Conservation (phyloP, 2,329 filamentous ascomycete species). For the Alternaria arborescens region DNA sequence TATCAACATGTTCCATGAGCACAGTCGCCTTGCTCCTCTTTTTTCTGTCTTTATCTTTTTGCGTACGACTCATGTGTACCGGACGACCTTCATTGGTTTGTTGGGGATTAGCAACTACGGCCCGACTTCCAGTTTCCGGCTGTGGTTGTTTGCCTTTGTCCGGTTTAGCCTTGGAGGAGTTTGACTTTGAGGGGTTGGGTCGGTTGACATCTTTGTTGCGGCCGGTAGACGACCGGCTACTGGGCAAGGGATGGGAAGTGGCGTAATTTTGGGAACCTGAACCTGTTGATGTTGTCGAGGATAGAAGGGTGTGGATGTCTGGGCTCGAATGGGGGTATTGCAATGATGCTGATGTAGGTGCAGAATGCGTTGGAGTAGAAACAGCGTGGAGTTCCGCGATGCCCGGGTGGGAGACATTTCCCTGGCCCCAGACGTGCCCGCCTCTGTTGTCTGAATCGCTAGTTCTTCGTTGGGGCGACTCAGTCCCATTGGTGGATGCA, state of each 20-base stretch:
- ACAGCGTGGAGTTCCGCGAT: conserved; percentile 31
- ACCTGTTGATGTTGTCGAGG: background rate
- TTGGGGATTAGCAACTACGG: conserved; percentile 15
- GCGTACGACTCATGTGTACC: conserved; percentile 74
- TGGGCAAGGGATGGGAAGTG: background rate
- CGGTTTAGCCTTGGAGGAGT: conserved; percentile 1
- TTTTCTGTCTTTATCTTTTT: conserved; percentile 84
- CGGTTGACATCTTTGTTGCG: conserved; percentile 3
- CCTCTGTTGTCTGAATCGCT: conserved; percentile 24
- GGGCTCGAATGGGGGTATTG: conserved; percentile 13
- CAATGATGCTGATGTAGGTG: conserved; percentile 26
- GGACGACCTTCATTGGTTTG: conserved; percentile 48
- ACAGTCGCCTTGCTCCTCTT: conserved; percentile 80
- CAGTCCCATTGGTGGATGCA: background rate
- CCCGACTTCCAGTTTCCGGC: conserved; percentile 25
- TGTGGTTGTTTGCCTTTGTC: conserved; percentile 7
- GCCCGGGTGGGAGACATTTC: conserved; percentile 23
- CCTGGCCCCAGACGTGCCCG: conserved; percentile 16
- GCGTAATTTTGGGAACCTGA: conserved; percentile 11
- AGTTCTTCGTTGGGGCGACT: conserved; percentile 12
- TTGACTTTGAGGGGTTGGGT: conserved; percentile 7
- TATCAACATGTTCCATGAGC: conserved; percentile 84
- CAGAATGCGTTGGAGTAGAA: conserved; percentile 30
- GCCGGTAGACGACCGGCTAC: conserved; percentile 12
- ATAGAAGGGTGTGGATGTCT: conserved; percentile 13